Conservation (phyloP, 305 asterid genomes). For the Solanum hybrid region DNA sequence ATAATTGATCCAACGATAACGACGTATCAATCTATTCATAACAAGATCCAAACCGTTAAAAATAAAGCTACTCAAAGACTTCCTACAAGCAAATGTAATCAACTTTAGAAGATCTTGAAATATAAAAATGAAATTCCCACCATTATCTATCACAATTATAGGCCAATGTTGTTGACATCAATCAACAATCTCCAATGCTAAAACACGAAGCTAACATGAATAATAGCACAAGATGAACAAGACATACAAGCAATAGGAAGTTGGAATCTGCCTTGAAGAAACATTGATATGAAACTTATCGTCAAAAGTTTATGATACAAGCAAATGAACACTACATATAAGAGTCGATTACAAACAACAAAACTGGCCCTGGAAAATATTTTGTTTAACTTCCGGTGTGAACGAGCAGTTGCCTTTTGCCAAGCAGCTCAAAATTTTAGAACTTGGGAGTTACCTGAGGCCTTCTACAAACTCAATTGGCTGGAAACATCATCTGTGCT, state of each 20-base stretch:
- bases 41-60: neutral
- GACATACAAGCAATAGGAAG: neutral
- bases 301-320: neutral
- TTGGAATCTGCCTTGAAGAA: neutral
- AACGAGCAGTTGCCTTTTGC: neutral
- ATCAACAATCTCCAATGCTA: neutral
- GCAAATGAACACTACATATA: slow-evolving; percentile 1
- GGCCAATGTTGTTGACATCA: neutral
- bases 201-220: neutral
- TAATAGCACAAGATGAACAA: neutral
- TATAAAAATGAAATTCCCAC: neutral
- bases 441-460: neutral
- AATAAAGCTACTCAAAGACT: neutral
- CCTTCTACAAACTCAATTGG: neutral
- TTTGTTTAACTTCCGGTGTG: neutral
- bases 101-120: neutral
- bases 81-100: neutral
- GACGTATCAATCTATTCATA: neutral
- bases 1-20: neutral
- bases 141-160: neutral
- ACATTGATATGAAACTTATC: neutral
- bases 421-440: neutral
- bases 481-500: neutral
- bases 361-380: neutral
- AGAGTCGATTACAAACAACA: neutral